Evolutionary conservation across 768 basidiomycete species (phyloP).

Genomic region (Paxillus ammoniavirescens): DNA sequence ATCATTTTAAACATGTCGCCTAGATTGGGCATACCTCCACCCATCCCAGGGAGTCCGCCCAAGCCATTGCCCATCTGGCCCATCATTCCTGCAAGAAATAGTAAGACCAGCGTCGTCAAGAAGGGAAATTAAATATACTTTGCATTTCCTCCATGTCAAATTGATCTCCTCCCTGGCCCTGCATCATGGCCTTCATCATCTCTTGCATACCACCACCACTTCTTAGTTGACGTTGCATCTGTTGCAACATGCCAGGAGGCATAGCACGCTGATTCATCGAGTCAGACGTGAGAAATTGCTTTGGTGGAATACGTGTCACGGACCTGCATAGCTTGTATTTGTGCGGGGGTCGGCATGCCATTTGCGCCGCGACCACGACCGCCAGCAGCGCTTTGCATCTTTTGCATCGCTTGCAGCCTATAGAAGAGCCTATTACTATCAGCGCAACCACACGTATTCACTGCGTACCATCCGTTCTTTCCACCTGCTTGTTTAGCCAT

Average conservation of each 20-base stretch:
- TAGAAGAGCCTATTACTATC: slow-evolving; percentile 2
- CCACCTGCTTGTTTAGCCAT: slow-evolving; percentile 99
- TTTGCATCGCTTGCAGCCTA: slow-evolving; percentile 86
- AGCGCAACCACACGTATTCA: slow-evolving; percentile 1
- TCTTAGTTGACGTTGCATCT: slow-evolving; percentile 83
- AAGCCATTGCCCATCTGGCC: slow-evolving; percentile 70
- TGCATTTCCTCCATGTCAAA: slow-evolving; percentile 95
- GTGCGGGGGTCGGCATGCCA: slow-evolving; percentile 89
- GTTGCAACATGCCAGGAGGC: slow-evolving; percentile 93
- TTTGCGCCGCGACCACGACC: slow-evolving; percentile 84
- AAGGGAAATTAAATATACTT: slow-evolving; percentile 44
- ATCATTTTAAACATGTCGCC: slow-evolving; percentile 86
- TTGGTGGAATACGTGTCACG: slow-evolving; percentile 22
- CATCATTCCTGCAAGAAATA: slow-evolving; percentile 70
- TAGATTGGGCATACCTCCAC: slow-evolving; percentile 71
- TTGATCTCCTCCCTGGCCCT: slow-evolving; percentile 87
- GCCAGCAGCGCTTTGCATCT: slow-evolving; percentile 85
- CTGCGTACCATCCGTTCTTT: slow-evolving; percentile 85
- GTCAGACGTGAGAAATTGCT: slow-evolving; percentile 4
- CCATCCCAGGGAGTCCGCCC: slow-evolving; percentile 50
- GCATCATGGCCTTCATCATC: slow-evolving; percentile 99
- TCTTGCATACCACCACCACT: slow-evolving; percentile 91
- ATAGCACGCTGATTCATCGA: slow-evolving; percentile 65
- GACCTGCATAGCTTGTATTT: slow-evolving; percentile 93
- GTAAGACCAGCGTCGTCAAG: slow-evolving; percentile 6